Evolutionary conservation across 1,139 yeast species (phyloP).

Genomic region (Yamadazyma siamensis): DNA sequence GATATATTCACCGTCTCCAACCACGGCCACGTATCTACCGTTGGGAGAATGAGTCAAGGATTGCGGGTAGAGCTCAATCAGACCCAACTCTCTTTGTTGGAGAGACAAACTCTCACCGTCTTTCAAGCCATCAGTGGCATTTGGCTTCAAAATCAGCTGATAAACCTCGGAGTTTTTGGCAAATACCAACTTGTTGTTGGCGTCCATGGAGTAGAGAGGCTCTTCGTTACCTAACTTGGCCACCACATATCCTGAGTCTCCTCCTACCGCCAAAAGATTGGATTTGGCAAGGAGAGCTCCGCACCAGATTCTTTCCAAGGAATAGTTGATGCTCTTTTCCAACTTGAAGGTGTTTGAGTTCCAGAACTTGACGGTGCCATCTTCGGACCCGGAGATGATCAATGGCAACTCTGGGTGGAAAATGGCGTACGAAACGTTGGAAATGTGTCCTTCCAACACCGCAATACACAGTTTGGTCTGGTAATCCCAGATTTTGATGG

Average conservation of each 20-base stretch:
- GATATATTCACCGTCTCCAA: conserved; percentile 97
- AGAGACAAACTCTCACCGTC: conserved; percentile 81
- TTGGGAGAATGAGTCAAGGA: conserved; percentile 88
- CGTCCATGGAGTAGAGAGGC: conserved; percentile 91
- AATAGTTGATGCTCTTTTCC: conserved; percentile 86
- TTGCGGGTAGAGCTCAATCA: conserved; percentile 90
- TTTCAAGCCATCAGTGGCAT: conserved; percentile 56
- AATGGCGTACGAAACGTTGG: conserved; percentile 93
- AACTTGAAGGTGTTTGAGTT: conserved; percentile 75
- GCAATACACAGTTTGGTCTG: conserved; percentile 97
- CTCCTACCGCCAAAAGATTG: conserved; percentile 85
- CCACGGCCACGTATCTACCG: conserved; percentile 94
- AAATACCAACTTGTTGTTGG: conserved; percentile 86
- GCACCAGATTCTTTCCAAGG: conserved; percentile 97
- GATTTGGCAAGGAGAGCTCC: conserved; percentile 73
- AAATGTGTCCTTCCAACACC: conserved; percentile 86
- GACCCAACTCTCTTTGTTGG: conserved; percentile 84
- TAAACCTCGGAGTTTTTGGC: conserved; percentile 88
- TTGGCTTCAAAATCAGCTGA: conserved; percentile 75
- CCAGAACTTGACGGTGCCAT: conserved; percentile 78
- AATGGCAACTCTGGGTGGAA: conserved; percentile 96
- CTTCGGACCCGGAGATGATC: conserved; percentile 80
- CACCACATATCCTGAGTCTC: conserved; percentile 89
- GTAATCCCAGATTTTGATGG: conserved; percentile 93
- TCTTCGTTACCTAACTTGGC: conserved; percentile 89